Conservation (phyloP, 495 filamentous ascomycete species). For the Podospora sp. region DNA sequence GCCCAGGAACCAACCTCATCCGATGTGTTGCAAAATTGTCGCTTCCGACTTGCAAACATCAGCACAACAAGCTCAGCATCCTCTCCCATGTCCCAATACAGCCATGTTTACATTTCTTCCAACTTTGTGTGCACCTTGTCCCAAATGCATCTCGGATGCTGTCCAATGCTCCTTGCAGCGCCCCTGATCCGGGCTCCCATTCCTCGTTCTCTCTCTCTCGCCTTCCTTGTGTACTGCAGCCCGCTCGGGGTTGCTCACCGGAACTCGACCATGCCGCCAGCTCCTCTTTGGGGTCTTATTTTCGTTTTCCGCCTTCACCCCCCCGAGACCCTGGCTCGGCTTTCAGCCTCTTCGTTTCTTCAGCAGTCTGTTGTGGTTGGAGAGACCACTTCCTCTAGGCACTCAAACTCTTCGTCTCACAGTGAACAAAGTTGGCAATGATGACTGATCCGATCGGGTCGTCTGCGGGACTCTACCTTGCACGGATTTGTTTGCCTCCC, state of each 20-base stretch:
- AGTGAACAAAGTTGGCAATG: too few relatives aligned
- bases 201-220: neutral
- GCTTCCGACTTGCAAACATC: neutral
- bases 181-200: slow-evolving; percentile 1
- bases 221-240: neutral
- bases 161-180: neutral
- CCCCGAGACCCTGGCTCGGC: too few relatives aligned
- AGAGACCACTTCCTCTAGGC: too few relatives aligned
- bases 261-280: neutral
- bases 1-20: neutral
- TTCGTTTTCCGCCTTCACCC: neutral
- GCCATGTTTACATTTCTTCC: neutral
- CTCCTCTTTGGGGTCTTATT: neutral
- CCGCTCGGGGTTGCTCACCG: neutral
- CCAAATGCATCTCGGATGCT: neutral
- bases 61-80: neutral
- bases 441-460: neutral
- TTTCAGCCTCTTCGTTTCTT: too few relatives aligned
- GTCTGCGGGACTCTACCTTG: neutral
- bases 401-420: too few relatives aligned
- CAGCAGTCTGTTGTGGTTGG: too few relatives aligned
- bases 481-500: neutral
- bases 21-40: neutral
- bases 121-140: neutral
- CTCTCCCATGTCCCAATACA: neutral